Percentiles rank a stretch among this genome's conserved stretches.
These are phyloP conservation scores for Colletotrichum sp. DNA, from an alignment of 2,329 filamentous ascomycete genomes.

Conservation along the genomic window DNA sequence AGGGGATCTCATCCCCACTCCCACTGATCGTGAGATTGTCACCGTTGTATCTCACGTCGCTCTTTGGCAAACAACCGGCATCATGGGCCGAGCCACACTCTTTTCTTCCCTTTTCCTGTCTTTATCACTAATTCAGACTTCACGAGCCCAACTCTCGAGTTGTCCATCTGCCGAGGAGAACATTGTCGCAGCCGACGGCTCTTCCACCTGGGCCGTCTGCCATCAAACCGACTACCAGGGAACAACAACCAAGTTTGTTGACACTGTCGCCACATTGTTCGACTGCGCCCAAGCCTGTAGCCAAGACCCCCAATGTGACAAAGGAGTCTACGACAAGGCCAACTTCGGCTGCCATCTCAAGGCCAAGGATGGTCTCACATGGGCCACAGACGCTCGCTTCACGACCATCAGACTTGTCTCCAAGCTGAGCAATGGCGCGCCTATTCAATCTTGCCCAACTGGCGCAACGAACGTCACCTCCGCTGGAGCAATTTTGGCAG, in stretches of 20 bases:
- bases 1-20: background rate
- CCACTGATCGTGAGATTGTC: background rate
- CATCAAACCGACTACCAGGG: background rate
- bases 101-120: background rate
- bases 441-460: background rate
- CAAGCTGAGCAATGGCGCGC: background rate
- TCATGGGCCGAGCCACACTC: background rate
- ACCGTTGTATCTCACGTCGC: background rate
- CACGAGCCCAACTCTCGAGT: background rate
- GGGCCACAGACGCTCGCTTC: background rate
- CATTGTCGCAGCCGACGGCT: background rate
- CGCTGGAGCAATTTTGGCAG: rapidly evolving
- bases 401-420: background rate
- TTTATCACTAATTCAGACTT: background rate
- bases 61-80: background rate
- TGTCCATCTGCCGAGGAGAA: background rate
- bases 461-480: background rate
- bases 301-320: background rate
- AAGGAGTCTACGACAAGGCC: background rate
- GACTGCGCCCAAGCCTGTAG: background rate
- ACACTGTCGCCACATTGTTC: background rate
- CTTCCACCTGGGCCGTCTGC: background rate
- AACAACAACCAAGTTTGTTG: background rate
- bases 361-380: background rate
- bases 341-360: background rate